phyloP scores from a whole-genome alignment of 2,329 filamentous ascomycete species.

The Xylaria sp. region DNA sequence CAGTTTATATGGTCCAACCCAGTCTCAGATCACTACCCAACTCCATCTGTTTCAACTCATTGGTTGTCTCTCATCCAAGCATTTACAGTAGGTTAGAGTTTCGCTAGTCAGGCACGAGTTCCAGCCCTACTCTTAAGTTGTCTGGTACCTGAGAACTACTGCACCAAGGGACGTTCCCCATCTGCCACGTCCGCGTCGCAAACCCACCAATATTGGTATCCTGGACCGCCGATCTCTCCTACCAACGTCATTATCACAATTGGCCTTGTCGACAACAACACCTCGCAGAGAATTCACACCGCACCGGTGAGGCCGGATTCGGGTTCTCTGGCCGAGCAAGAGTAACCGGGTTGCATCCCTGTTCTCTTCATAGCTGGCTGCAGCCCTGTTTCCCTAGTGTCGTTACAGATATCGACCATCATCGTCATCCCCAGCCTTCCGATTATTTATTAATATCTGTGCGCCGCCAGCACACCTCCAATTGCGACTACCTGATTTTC shows the following conservation, averaged over 20 bases:
- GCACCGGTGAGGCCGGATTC: not conserved
- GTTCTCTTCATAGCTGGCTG: constrained; percentile 5
- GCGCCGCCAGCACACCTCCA: not conserved
- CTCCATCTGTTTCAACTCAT: not conserved
- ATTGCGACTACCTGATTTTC: not conserved
- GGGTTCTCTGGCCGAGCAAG: no score
- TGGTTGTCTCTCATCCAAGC: not conserved
- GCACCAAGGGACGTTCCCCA: constrained; percentile 4
- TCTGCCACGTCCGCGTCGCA: not conserved
- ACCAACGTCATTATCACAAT: constrained; percentile 7
- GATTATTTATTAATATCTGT: constrained; percentile 18
- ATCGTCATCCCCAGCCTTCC: constrained; percentile 18
- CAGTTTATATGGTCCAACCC: not conserved
- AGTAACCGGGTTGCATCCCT: constrained; percentile 15
- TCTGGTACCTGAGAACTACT: constrained; percentile 4
- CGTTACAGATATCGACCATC: constrained; percentile 1
- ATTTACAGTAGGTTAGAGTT: not conserved
- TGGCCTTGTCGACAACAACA: not conserved
- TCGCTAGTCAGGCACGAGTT: not conserved
- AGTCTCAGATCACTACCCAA: not conserved
- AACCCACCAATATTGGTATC: constrained; percentile 1
- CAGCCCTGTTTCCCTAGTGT: constrained; percentile 24
- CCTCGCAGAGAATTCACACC: not conserved
- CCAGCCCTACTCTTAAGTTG: not conserved
- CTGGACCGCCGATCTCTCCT: not conserved